Base-by-base conservation (phyloP, 257 asterid genomes). In the Primulina huaijiensis region DNA sequence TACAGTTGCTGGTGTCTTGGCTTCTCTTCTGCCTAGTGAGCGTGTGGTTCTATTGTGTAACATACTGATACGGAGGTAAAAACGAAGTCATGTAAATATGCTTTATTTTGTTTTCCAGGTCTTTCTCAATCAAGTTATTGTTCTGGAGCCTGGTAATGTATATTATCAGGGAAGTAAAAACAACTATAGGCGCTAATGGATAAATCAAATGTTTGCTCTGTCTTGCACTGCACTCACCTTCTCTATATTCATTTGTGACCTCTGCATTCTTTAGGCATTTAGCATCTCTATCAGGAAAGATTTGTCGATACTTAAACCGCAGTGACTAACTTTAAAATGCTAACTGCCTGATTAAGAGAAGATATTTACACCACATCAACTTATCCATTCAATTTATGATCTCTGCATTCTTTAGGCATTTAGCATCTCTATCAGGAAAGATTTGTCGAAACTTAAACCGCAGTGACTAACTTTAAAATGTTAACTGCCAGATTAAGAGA, bases 11-110 rank as follows among this genome's bases (percentile, higher is more conserved):
- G 87, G 88, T 70, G 77, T 88, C 70, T 82, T 94, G 71, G 79
- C 87, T 64, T 84, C 96, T 73, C 83, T 94, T 77, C 78, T 91
- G 73, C 96, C 98, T 59, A 80, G 76, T 76, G 96, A 91, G 65
- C 92, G 96, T 50, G 98, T 89, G 65, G 83, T 91, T 70, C 88
- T 86, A 60, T 81, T 94, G 67, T 94, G 99, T 67, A 94, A 91
- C 78, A 69, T 86, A 74, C 85, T 94, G 83, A 88, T 94, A 75
- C 84, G 91, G 85, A 91, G 97, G 99, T 89, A 73, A 69, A 74
- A 31, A 63, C 21, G 40, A 75, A 30, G 56, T 57, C 71, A 76
- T 75, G 69, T 65, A 33, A 40, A 34, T 25, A 33, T 20, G 33
- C 10, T 74, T 25, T 27, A 8, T n/a, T 64, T 72, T 2, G 30